Base-by-base conservation (phyloP, 2,329 filamentous ascomycete species). In the Diplodia sapinea region DNA sequence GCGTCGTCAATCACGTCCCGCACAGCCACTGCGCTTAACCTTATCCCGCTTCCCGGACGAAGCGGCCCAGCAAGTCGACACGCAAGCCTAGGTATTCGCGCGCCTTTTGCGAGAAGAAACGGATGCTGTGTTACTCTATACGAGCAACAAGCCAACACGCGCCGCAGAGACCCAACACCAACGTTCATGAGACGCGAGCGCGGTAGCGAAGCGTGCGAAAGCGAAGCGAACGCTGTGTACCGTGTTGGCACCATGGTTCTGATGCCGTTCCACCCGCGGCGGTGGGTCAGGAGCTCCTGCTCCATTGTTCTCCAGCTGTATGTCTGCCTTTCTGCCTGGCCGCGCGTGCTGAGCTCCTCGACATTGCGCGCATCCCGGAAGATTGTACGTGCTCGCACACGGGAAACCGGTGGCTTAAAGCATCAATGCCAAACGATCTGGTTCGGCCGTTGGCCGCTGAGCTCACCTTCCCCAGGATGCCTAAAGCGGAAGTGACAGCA, bases 361-460 rank as follows among this genome's bases (percentile, higher is more conserved):
- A 23, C 43, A 29, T 12, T 20, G 17, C 29, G 26, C 26, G 26
- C 26, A 26, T 26, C 26, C 26, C 26, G 26, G 26, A 31, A n/a
- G 47, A 47, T 51, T 20, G 59, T 31, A 51, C 59, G 17, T 26
- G 20, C 15, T 36, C 31, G 29, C 12, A 26, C 23, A 38, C 31
- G 6, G 47, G 20, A n/a, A 36, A 17, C 23, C 40, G 40, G 40
- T 50, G 40, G 8, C 20, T n/a, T 31, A 4, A 31, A 40, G 20
- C n/a, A 38, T n/a, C 47, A 51, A 50, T 50, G 26, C 26, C 13
- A 26, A 62, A 43, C 23, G 26, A 23, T 6, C 12, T 20, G 31
- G 40, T 7, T 63, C 43, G 59, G 43, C 57, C 26, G 38, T 50
- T 50, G 57, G 57, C 57, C n/a, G 59, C 59, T 63, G 59, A 63